Conservation (phyloP, 805 yeast genomes). For the Sugiyamaella qingdaonensis region DNA sequence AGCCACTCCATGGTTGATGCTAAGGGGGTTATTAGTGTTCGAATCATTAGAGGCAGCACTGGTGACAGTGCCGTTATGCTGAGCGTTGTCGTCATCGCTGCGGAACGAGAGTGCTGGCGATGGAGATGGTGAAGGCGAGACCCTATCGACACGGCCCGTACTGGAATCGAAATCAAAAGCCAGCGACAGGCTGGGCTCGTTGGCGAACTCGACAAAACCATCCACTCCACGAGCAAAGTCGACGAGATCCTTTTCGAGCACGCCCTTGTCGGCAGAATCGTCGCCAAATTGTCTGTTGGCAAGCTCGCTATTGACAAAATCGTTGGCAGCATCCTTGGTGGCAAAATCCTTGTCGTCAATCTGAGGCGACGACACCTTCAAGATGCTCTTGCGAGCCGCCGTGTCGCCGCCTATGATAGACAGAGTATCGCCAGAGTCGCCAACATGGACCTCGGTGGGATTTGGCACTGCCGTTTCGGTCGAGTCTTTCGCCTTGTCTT, state of each 20-base stretch:
- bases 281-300: too few relatives aligned
- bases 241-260: too few relatives aligned
- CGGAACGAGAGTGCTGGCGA: conserved; percentile 5
- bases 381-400: conserved; percentile 16
- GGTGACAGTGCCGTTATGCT: background rate
- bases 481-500: background rate
- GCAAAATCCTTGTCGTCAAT: conserved; percentile 2
- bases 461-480: conserved; percentile 29
- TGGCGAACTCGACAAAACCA: background rate
- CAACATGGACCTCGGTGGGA: conserved; percentile 29
- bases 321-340: too few relatives aligned
- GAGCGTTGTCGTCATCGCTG: background rate
- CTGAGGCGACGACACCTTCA: conserved; percentile 16
- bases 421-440: background rate
- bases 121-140: conserved; percentile 10
- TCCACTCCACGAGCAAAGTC: conserved; percentile 2
- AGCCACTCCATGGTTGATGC: background rate
- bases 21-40: background rate
- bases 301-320: too few relatives aligned
- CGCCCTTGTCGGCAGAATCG: too few relatives aligned
- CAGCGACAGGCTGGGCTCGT: conserved; percentile 6
- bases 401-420: background rate
- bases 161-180: conserved; percentile 14
- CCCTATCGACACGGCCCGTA: conserved; percentile 9
- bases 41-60: background rate